Base-by-base conservation (phyloP, 2,329 filamentous ascomycete genomes). In the Coniochaeta ligniaria region DNA sequence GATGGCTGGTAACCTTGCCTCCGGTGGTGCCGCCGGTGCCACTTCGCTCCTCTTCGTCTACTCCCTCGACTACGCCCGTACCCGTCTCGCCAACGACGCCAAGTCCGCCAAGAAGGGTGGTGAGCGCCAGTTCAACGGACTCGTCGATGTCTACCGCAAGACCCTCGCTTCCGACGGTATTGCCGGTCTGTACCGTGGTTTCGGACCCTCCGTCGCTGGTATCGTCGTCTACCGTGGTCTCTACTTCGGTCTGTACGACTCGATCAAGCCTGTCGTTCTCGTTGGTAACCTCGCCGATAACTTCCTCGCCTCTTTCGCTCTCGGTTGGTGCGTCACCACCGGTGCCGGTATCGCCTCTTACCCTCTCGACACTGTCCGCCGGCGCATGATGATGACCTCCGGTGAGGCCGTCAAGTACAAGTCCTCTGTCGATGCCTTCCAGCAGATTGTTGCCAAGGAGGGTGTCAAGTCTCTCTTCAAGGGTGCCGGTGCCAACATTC, bases 201-300 rank as follows among this genome's bases (percentile, higher is more conserved):
- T 99, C 91, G 92, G 93, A 87, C 95, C 96, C 80, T 99, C 95
- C 76, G 95, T 99, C 76, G 87, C 90, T 81, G 95, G 95, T 90
- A 99, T 99, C 81, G 82, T 99, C 75, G 95, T 99, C 84, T 99
- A 99, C 92, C 95, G 95, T 92, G 95, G 95, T 97, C 92, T 99
- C 74, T 99, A 99, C 93, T 99, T 99, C 90, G 95, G 95, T 79
- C 90, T 99, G 90, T 99, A 99, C 92, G 95, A 99, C 85, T 99
- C 95, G 73, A 89, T 99, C 87, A 99, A 99, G 92, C 95, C 95
- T 73, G 91, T 98, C 76, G 80, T 98, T 82, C 92, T 99, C 70
- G 87, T 90, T 78, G 95, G 95, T 78, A 66, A 78, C 79, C 92
- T 99, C 73, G 87, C 92, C 83, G 93, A 93, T 84, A 97, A 94